Conservation (phyloP, 371 early-diverging fungal genomes). For the Capillidium heterosporum region DNA sequence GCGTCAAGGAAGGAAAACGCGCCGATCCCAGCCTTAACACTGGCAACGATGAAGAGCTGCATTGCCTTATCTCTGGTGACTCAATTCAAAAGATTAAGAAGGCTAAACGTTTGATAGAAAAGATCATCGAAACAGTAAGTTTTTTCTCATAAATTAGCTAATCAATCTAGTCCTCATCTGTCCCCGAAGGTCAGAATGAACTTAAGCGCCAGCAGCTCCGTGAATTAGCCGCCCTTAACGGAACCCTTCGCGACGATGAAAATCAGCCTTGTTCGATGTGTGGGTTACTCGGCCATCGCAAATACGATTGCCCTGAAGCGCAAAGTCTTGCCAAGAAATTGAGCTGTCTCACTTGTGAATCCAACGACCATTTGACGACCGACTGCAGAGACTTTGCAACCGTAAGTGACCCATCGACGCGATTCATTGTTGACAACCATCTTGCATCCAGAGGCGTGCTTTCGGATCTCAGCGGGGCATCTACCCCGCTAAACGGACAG, state of each 20-base stretch:
- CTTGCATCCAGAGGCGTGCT: conserved; percentile 60
- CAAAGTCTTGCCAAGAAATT: conserved; percentile 60
- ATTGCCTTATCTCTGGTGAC: conserved; percentile 82
- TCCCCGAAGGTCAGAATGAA: conserved; percentile 89
- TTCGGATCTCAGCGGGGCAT: conserved; percentile 63
- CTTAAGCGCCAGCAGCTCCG: conserved; percentile 84
- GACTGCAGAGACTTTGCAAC: neutral
- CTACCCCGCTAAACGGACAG: conserved; percentile 76
- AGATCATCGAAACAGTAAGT: conserved; percentile 79
- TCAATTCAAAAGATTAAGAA: conserved; percentile 70
- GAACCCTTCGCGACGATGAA: conserved; percentile 89
- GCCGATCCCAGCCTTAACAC: conserved; percentile 39
- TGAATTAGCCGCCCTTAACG: conserved; percentile 88
- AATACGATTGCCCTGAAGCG: conserved; percentile 81
- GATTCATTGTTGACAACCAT: conserved; percentile 20
- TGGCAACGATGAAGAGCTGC: conserved; percentile 86
- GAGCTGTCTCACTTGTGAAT: conserved; percentile 63
- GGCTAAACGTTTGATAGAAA: conserved; percentile 71
- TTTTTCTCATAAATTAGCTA: neutral
- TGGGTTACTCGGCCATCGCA: conserved; percentile 76
- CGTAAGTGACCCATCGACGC: conserved; percentile 5
- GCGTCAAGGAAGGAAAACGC: conserved; percentile 89
- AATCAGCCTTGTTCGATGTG: conserved; percentile 87
- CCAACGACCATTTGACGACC: neutral
- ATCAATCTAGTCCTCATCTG: conserved; percentile 51